Evolutionary conservation across 495 filamentous ascomycete genomes (phyloP), one percentile per base, ranked within the genome.

Genomic region (Penicillium chermesinum): DNA sequence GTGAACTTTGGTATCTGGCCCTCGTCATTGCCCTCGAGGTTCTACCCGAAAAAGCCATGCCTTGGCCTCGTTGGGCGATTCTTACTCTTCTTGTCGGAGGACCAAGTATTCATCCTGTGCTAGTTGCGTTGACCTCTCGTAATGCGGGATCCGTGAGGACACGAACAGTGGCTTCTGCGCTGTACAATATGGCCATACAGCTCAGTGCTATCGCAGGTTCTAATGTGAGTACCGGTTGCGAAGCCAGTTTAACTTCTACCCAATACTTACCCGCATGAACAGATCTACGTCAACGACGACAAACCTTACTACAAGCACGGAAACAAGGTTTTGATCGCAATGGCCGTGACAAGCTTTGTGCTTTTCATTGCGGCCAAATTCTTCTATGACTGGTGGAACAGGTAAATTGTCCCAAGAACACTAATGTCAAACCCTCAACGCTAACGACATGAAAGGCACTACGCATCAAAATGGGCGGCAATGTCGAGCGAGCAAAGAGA

Each of bases 141-240:
- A 84, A 86, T 56, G 74, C 80, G 12, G 83, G 82, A 27, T 77
- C 77, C 0, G 83, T 86, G 12, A 66, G 82, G 4, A 85, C 83
- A 0, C 59, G 84, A 2, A 79, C 83, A 8, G 77, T 86, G 5
- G 74, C 73, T 10, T 73, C 77, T 42, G 69, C 72, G 1, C 15
- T 86, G 13, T 89, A 89, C 62, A 88, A 88, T 67, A 87, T 89
- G 84, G 73, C 68, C 30, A 80, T 88, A 1, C 84, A 89, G 58
- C 64, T 72, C 10, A 79, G 70, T 15, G 79, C 84, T 41, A 78
- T 85, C 41, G 54, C 69, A 2, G 72, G 76, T 37, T 30, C 46
- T 30, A 84, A 86, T 61, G 76, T 78, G 49, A 57, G 68, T 63
- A 25, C 17, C 20, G 15, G 10, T 30, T 10, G 5, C 25, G 25